Percentiles rank a stretch among this genome's conserved stretches.
These are phyloP conservation scores for Debaryomycetaceae sp. DNA, from an alignment of 1,139 yeast genomes.

Conservation along the genomic window DNA sequence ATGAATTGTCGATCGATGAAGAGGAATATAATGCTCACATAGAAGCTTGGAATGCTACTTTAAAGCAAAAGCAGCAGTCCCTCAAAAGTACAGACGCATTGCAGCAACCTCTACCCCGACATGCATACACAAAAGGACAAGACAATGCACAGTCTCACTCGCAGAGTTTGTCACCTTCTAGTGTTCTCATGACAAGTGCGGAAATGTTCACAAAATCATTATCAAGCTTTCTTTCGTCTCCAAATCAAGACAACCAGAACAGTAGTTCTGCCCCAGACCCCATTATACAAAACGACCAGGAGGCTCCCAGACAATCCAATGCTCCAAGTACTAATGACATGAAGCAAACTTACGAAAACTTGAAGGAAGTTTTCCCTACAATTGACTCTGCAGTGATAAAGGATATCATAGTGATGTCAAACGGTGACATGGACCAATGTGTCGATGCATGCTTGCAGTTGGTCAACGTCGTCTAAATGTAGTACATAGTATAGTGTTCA, in stretches of 20 bases:
- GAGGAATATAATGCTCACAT: slow-evolving; percentile 53
- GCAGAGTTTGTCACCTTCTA: slow-evolving; percentile 43
- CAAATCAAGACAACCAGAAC: slow-evolving; percentile 26
- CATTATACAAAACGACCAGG: slow-evolving; percentile 2
- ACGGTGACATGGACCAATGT: slow-evolving; percentile 69
- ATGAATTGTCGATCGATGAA: slow-evolving; percentile 58
- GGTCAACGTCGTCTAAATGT: slow-evolving; percentile 13
- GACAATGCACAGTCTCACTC: slow-evolving; percentile 4
- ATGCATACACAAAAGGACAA: background rate
- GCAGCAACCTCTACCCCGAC: slow-evolving; percentile 20
- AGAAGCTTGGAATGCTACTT: slow-evolving; percentile 49
- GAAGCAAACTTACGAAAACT: slow-evolving; percentile 34
- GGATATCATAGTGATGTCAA: slow-evolving; percentile 68
- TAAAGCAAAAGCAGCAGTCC: slow-evolving; percentile 7
- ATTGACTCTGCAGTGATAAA: slow-evolving; percentile 65
- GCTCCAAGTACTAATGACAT: slow-evolving; percentile 7
- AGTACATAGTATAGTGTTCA: background rate
- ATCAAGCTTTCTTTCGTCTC: slow-evolving; percentile 42
- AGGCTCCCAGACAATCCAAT: slow-evolving; percentile 4
- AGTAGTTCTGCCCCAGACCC: background rate
- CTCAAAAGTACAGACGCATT: slow-evolving; percentile 9
- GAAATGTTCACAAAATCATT: slow-evolving; percentile 50
- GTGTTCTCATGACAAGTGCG: slow-evolving; percentile 51
- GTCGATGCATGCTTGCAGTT: slow-evolving; percentile 60
- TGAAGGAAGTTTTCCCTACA: slow-evolving; percentile 72